phyloP scores from a whole-genome alignment of 1,139 yeast species.

The Candida sp. region DNA sequence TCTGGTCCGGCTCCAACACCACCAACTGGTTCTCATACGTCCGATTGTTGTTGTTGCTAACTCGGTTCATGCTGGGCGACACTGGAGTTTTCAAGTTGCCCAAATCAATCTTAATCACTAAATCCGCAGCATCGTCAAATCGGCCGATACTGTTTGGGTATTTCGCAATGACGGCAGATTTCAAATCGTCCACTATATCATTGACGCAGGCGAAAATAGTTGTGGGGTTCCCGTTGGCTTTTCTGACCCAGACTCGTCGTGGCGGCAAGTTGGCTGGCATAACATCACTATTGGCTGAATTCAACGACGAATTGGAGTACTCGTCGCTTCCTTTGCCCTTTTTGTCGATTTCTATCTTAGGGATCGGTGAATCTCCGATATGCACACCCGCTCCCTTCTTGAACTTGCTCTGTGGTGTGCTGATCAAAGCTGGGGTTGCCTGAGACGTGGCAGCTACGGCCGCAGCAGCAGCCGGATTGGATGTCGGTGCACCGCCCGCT shows the following conservation, averaged over 20 bases:
- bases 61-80: conserved; percentile 6
- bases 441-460: conserved; percentile 3
- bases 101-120: conserved; percentile 45
- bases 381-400: background rate
- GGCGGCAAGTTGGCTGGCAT: conserved; percentile 18
- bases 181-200: conserved; percentile 78
- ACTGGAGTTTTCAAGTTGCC: conserved; percentile 10
- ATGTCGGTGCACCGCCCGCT: background rate
- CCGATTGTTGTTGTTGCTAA: background rate
- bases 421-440: background rate
- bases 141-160: conserved; percentile 74
- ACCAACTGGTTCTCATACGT: conserved; percentile 19
- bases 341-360: conserved; percentile 9
- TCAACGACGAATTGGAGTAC: conserved; percentile 2
- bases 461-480: conserved; percentile 3
- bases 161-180: conserved; percentile 58
- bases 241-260: conserved; percentile 67
- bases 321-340: background rate
- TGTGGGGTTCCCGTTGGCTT: conserved; percentile 66
- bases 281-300: conserved; percentile 2
- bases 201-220: conserved; percentile 57
- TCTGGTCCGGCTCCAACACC: conserved; percentile 67
- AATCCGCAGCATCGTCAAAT: conserved; percentile 72
- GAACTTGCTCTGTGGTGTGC: conserved; percentile 1
- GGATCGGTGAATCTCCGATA: background rate